Percentiles rank a stretch among this genome's conserved stretches.
These are phyloP conservation scores for Barnettozyma hawaiiensis DNA, from an alignment of 1,139 yeast species.

Conservation along the genomic window DNA sequence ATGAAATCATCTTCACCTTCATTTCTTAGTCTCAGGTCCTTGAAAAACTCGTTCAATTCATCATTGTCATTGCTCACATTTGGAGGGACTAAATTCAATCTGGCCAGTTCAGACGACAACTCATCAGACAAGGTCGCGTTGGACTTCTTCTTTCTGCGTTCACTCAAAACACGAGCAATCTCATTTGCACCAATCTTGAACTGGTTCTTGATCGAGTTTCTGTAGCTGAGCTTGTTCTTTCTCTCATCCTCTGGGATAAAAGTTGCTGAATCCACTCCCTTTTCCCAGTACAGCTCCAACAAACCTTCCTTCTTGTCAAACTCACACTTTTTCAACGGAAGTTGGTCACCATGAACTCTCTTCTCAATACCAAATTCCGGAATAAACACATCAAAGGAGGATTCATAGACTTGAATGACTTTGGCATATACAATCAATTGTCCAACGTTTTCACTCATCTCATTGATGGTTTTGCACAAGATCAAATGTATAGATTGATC, in stretches of 20 bases:
- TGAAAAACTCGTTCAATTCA: slow-evolving; percentile 50
- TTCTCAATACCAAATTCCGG: slow-evolving; percentile 97
- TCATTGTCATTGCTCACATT: slow-evolving; percentile 29
- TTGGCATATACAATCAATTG: slow-evolving; percentile 83
- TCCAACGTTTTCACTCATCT: slow-evolving; percentile 69
- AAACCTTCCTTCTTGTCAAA: slow-evolving; percentile 65
- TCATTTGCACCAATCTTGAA: slow-evolving; percentile 64
- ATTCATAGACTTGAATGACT: slow-evolving; percentile 88
- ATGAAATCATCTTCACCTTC: slow-evolving; percentile 53
- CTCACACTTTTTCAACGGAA: slow-evolving; percentile 89
- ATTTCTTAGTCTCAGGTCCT: slow-evolving; percentile 47
- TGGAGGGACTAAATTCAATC: slow-evolving; percentile 51
- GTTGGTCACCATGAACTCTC: slow-evolving; percentile 95
- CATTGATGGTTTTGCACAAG: slow-evolving; percentile 78
- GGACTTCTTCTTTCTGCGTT: slow-evolving; percentile 13
- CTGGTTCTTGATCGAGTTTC: slow-evolving; percentile 74
- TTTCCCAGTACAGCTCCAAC: slow-evolving; percentile 88
- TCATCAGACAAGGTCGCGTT: slow-evolving; percentile 23
- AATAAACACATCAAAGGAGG: slow-evolving; percentile 88
- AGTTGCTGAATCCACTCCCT: slow-evolving; percentile 85
- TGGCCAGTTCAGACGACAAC: slow-evolving; percentile 42
- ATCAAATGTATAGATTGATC: slow-evolving; percentile 89
- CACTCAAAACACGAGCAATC: slow-evolving; percentile 55
- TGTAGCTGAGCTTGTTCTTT: slow-evolving; percentile 59
- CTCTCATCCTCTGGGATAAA: slow-evolving; percentile 86